Conservation (phyloP, 768 basidiomycete species). For the Lactifluus subvellereus region DNA sequence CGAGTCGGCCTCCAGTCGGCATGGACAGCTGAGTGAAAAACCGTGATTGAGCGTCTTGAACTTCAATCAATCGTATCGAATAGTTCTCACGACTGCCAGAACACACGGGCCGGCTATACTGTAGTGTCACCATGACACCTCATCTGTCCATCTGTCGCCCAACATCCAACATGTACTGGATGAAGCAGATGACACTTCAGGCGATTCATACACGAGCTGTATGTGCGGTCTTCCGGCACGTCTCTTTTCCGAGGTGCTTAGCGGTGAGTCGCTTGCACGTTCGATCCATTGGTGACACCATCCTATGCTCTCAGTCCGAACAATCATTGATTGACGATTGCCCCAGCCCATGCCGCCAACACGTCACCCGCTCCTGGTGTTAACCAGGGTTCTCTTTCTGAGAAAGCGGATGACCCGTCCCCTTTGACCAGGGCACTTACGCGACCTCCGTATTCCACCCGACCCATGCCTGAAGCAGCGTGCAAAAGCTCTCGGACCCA, state of each 20-base stretch:
- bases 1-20: background rate
- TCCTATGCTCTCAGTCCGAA: background rate
- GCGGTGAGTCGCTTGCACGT: background rate
- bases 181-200: background rate
- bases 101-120: background rate
- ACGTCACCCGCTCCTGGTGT: background rate
- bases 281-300: background rate
- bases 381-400: background rate
- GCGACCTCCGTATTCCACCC: background rate
- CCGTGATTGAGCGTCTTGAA: background rate
- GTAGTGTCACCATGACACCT: background rate
- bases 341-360: background rate
- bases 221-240: background rate
- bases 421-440: background rate
- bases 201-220: background rate
- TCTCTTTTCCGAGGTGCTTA: background rate
- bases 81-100: background rate
- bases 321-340: background rate
- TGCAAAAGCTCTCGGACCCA: background rate
- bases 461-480: background rate
- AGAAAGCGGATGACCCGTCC: background rate
- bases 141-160: background rate
- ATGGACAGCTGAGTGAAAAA: background rate
- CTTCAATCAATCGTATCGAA: background rate
- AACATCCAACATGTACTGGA: background rate